phyloP scores from a whole-genome alignment of 2,329 filamentous ascomycete species.

The Talaromyces sp. region DNA sequence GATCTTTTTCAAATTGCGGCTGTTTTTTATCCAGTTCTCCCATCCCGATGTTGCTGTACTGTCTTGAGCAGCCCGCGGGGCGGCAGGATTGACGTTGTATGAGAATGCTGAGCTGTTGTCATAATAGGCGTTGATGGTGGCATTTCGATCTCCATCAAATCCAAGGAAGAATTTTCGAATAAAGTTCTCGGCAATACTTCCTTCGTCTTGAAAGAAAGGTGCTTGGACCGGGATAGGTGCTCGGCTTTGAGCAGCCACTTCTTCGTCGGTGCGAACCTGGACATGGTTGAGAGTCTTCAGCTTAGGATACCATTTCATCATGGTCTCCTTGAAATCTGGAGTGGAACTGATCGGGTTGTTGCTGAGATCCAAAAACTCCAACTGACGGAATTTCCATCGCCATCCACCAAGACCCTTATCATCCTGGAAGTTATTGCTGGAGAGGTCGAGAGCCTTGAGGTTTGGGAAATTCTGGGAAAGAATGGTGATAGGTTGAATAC shows the following conservation, averaged over 20 bases:
- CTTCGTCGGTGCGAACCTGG: constrained; percentile 68
- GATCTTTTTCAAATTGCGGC: constrained; percentile 72
- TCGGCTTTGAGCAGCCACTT: constrained; percentile 57
- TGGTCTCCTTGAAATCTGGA: constrained; percentile 60
- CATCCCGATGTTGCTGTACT: constrained; percentile 44
- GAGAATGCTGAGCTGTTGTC: constrained; percentile 73
- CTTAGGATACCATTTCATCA: constrained; percentile 78
- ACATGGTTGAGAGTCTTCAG: constrained; percentile 72
- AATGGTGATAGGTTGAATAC: constrained; percentile 67
- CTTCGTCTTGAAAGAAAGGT: constrained; percentile 69
- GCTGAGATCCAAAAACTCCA: constrained; percentile 75
- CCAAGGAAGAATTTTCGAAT: constrained; percentile 67
- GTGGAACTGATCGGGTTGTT: constrained; percentile 68
- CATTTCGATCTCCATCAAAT: constrained; percentile 68
- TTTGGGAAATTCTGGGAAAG: constrained; percentile 78
- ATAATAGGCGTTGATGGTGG: constrained; percentile 64
- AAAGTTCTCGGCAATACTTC: constrained; percentile 70
- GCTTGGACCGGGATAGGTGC: constrained; percentile 59
- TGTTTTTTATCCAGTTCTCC: constrained; percentile 71
- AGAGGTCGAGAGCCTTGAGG: constrained; percentile 83
- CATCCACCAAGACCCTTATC: constrained; percentile 67
- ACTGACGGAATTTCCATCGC: constrained; percentile 70
- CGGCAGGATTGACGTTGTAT: constrained; percentile 63
- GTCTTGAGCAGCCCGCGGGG: constrained; percentile 51
- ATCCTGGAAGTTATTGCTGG: constrained; percentile 71